Evolutionary conservation across 768 basidiomycete species (phyloP).

Genomic region (Lentinula sp.): DNA sequence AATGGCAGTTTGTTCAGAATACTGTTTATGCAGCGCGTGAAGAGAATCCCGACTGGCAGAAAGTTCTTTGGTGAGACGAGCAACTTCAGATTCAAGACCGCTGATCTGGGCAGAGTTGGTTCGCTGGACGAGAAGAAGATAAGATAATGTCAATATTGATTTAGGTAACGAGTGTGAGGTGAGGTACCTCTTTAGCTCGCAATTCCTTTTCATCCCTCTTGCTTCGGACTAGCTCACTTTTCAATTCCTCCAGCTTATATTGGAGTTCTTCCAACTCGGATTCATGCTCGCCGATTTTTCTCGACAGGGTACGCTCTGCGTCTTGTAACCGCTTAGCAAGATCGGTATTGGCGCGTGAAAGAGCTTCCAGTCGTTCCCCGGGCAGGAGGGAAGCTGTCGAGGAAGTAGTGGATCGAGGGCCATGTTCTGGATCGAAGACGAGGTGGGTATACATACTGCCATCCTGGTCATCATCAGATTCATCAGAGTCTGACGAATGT

Average conservation of each 20-base stretch:
- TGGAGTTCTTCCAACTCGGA: constrained; percentile 80
- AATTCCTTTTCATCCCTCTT: constrained; percentile 94
- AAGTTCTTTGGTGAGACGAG: constrained; percentile 65
- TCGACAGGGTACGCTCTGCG: constrained; percentile 61
- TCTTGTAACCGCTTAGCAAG: constrained; percentile 72
- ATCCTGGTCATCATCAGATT: constrained; percentile 40
- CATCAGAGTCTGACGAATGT: constrained; percentile 45
- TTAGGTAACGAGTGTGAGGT: neutral
- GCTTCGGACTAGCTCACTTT: constrained; percentile 68
- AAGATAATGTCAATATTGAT: constrained; percentile 3
- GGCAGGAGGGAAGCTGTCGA: constrained; percentile 71
- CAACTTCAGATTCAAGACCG: constrained; percentile 72
- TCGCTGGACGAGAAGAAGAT: constrained; percentile 34
- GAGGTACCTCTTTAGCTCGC: constrained; percentile 72
- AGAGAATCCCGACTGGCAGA: constrained; percentile 72
- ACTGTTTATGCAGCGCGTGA: constrained; percentile 76
- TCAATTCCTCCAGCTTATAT: constrained; percentile 66
- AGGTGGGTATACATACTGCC: constrained; percentile 7
- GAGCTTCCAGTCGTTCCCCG: constrained; percentile 63
- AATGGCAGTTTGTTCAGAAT: constrained; percentile 78
- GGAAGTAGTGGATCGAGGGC: constrained; percentile 48
- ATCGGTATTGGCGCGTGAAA: constrained; percentile 71
- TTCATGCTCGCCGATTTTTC: constrained; percentile 72
- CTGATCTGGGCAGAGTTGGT: constrained; percentile 60
- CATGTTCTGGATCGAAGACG: constrained; percentile 49